Base-by-base conservation (phyloP, 2,329 filamentous ascomycete genomes). In the Aspergillus ochraceoroseus region DNA sequence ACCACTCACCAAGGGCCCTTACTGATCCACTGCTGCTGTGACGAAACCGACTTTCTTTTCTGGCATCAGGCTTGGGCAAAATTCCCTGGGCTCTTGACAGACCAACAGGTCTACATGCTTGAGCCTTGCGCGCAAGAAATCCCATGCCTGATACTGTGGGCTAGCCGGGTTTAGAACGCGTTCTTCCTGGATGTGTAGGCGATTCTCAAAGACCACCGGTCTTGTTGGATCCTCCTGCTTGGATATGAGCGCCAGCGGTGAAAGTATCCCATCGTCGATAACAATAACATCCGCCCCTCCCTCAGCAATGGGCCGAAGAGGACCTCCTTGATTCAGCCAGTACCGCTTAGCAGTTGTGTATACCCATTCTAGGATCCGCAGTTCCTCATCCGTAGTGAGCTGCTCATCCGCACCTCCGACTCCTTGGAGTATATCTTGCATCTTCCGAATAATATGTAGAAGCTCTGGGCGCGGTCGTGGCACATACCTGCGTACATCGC, bases 351-450 rank as follows among this genome's bases (percentile, higher is more conserved):
- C 82, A 59, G 88, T 88, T 6, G 81, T 74, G 11, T 70, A 66
- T 41, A 84, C 80, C 84, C 85, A 89, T 37, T 79, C 74, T 7
- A 74, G 73, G 36, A 88, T 77, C 7, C 68, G 65, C 2, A 66
- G 57, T 52, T 80, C 79, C 45, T 85, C 76, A 1, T 82, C 74
- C 0, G 69, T 54, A 0, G 74, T 76, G 26, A 88, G 71, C 17
- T 76, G 72, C 48, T 83, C 72, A 4, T 76, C 73, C 0, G 78
- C 74, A 19, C 75, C 70, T 17, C 77, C 79, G 22, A 87, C 83
- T 5, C 85, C 85, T 64, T 90, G 84, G 3, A 90, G 76, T 48
- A 88, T 87, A 64, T 88, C 88, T 73, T 89, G 85, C 55, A 87
- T 83, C 48, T 83, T 87, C 66, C 88, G 88, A 49, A 84, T 89